These are phyloP conservation scores for Plasmodium yoelii DNA, from an alignment of 169 alveolate genomes.

Conservation along the genomic window DNA sequence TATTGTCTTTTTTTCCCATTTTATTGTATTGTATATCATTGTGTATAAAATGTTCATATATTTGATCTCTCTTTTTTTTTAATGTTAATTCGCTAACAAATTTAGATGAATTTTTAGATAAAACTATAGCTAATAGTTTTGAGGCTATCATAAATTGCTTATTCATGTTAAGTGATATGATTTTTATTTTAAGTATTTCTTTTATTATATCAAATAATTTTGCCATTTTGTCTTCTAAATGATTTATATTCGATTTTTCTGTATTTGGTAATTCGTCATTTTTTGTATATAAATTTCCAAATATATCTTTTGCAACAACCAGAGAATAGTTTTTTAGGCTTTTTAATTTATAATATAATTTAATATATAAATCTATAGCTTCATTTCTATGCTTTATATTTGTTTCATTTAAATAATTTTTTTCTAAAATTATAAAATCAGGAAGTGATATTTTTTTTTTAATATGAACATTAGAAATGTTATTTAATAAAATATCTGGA, in stretches of 20 bases:
- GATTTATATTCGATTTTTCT: not conserved
- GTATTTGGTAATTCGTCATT: slow-evolving; percentile 9
- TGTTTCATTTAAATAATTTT: slow-evolving; percentile 59
- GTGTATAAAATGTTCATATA: not conserved
- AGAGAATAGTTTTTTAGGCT: slow-evolving; percentile 29
- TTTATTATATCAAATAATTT: slow-evolving; percentile 25
- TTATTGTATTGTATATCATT: not conserved
- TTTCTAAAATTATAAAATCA: slow-evolving; percentile 53
- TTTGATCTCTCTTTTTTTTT: not conserved
- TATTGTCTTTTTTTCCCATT: not conserved
- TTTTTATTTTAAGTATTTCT: slow-evolving; percentile 60
- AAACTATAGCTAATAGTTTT: slow-evolving; percentile 46
- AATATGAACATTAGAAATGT: slow-evolving; percentile 17
- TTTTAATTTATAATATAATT: slow-evolving; percentile 29
- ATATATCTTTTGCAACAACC: slow-evolving; percentile 62
- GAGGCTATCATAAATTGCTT: slow-evolving; percentile 62
- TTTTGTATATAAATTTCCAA: slow-evolving; percentile 66
- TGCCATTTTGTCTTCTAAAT: slow-evolving; percentile 20
- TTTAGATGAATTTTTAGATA: slow-evolving; percentile 60
- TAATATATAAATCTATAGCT: slow-evolving; percentile 56
- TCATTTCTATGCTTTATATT: slow-evolving; percentile 53
- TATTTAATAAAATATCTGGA: slow-evolving; percentile 29
- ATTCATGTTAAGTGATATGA: slow-evolving; percentile 40
- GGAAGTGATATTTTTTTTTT: slow-evolving; percentile 31
- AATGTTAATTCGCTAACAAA: slow-evolving; percentile 47